These are phyloP conservation scores for Magnolia sinica DNA, from an alignment of 164 flowering plant species.

Conservation along the genomic window DNA sequence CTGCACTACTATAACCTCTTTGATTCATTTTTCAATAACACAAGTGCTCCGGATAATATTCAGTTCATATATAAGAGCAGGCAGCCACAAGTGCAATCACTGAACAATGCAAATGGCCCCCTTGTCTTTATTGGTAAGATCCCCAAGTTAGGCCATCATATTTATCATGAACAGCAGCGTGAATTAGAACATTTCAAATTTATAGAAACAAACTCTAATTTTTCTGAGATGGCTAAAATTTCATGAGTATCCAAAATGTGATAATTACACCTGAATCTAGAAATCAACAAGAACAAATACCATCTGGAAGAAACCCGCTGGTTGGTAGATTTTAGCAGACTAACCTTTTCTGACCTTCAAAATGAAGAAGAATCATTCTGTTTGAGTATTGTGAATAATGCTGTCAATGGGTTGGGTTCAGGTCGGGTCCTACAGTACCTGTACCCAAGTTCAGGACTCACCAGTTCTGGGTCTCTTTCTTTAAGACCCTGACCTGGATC, in stretches of 20 bases:
- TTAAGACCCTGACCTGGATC: too few relatives aligned
- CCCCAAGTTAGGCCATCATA: not conserved
- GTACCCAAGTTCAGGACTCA: too few relatives aligned
- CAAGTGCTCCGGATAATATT: slow-evolving; percentile 60
- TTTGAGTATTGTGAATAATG: too few relatives aligned
- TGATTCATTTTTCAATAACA: slow-evolving; percentile 49
- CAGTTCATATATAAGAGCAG: slow-evolving; percentile 60
- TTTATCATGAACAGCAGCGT: not conserved
- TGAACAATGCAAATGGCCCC: slow-evolving; percentile 67
- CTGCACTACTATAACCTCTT: slow-evolving; percentile 88
- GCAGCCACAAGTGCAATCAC: slow-evolving; percentile 51
- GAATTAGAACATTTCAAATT: not conserved
- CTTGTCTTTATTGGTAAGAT: slow-evolving; percentile 72
- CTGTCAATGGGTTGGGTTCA: too few relatives aligned
- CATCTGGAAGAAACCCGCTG: too few relatives aligned
- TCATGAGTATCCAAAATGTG: not conserved
- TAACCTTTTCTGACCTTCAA: too few relatives aligned
- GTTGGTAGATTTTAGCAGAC: too few relatives aligned
- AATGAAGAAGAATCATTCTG: too few relatives aligned
- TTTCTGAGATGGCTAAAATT: not conserved
- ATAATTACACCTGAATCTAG: not conserved
- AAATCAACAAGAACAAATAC: too few relatives aligned
- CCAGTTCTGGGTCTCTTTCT: too few relatives aligned
- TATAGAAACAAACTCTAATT: not conserved
- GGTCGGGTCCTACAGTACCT: too few relatives aligned